Evolutionary conservation across 768 basidiomycete species (phyloP), one percentile per base, ranked within the genome.

Genomic region (Tylopilus cervinicoccineus): DNA sequence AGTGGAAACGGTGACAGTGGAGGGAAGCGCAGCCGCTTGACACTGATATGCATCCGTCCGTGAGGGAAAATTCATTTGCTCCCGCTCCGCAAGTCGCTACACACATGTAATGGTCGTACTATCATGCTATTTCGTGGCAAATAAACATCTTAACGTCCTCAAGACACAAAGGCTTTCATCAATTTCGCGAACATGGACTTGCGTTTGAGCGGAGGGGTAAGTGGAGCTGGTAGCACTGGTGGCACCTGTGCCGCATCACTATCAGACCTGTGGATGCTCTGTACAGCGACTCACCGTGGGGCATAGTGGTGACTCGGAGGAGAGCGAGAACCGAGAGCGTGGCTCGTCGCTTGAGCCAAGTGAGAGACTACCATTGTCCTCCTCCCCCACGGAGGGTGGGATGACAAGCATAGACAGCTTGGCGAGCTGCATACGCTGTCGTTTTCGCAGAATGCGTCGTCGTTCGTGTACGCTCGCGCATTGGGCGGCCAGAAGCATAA

Each of bases 241-340:
- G 46, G 6, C 8, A 16, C 20, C 61, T 60, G 37, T 20, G 7
- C 10, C 7, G 9, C 34, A 31, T 29, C 23, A 11, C 23, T 14
- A 11, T 48, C 32, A 40, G 34, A 17, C n/a, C 5, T 4, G 22
- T 28, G 17, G 32, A 13, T 13, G 24, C 13, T 16, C 14, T 11
- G 8, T 12, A 4, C 24, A 9, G 19, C 20, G 4, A 50, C 60
- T 60, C 50, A 61, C 60, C 27, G 43, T 32, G 11, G 60, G 51
- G 4, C 54, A 53, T 9, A 54, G 6, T 1, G 60, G 28, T 23
- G n/a, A n/a, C n/a, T n/a, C n/a, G n/a, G 20, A 32, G 3, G 60
- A 61, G 34, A 49, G 41, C 32, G 60, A 61, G 27, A 61, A 61
- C 7, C 60, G 57, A 24, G 60, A 61, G 7, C 50, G 51, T 28